These are phyloP conservation scores for Cucurbita maxima DNA, from an alignment of 306 rosid genomes.

Conservation along the genomic window DNA sequence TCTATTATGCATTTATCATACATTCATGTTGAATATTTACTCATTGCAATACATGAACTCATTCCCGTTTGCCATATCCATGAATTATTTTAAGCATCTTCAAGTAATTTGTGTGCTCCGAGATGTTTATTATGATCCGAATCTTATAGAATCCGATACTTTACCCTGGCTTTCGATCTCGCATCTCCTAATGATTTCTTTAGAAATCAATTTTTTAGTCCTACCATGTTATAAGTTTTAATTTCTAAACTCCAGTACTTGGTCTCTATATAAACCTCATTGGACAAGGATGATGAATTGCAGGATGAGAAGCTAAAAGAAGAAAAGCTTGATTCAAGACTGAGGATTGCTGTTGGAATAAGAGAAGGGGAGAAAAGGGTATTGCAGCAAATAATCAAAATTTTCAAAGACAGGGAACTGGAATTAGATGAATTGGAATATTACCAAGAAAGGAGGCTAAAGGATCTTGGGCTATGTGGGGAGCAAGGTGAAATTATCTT, in stretches of 20 bases:
- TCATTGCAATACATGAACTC: background rate
- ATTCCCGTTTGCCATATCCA: background rate
- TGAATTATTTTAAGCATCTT: background rate
- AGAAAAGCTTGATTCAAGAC: conserved; percentile 44
- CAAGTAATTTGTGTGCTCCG: background rate
- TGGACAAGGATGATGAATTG: conserved; percentile 6
- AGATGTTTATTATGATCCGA: background rate
- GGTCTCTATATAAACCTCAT: background rate
- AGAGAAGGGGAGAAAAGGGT: conserved; percentile 78
- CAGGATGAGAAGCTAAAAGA: conserved; percentile 73
- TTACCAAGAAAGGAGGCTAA: conserved; percentile 87
- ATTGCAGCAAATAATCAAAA: conserved; percentile 56
- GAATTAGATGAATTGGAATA: conserved; percentile 56
- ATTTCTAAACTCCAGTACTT: background rate
- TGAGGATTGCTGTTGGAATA: conserved; percentile 67
- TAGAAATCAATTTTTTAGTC: background rate
- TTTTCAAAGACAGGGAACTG: conserved; percentile 50
- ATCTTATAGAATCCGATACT: background rate
- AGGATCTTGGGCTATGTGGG: conserved; percentile 93
- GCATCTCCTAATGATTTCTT: background rate
- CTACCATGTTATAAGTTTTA: background rate
- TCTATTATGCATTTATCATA: background rate
- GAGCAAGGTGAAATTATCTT: conserved; percentile 70
- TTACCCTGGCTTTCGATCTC: background rate
- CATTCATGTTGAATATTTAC: background rate